Evolutionary conservation across 2,329 filamentous ascomycete species (phyloP).

Genomic region (Fusarium sulawesiense): DNA sequence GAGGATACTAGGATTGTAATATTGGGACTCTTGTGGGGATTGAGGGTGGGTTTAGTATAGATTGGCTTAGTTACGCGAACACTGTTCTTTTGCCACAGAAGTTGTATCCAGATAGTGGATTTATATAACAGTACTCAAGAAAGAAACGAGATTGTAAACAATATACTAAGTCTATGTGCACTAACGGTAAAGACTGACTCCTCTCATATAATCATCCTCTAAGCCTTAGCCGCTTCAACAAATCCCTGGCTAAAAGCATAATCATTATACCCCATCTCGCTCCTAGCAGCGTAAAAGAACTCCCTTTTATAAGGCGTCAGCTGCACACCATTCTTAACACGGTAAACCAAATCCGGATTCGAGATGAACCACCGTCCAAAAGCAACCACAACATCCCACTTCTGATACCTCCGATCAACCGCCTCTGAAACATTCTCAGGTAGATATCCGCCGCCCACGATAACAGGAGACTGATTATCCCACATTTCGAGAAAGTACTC

Average conservation of each 20-base stretch:
- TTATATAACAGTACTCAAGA: rapidly evolving
- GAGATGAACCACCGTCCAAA: conserved; percentile 53
- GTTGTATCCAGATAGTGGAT: too few relatives aligned
- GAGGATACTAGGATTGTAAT: too few relatives aligned
- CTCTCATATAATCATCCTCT: not conserved
- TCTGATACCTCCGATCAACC: conserved; percentile 42
- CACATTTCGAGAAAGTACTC: conserved; percentile 50
- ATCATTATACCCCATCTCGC: conserved; percentile 46
- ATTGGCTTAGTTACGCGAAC: too few relatives aligned
- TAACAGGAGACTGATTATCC: conserved; percentile 48
- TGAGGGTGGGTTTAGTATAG: too few relatives aligned
- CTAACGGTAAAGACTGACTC: not conserved
- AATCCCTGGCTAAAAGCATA: conserved; percentile 46
- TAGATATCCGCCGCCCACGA: conserved; percentile 49
- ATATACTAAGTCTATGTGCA: rapidly evolving
- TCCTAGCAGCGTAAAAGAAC: conserved; percentile 53
- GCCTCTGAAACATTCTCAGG: conserved; percentile 41
- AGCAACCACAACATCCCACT: conserved; percentile 44
- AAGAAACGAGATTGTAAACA: too few relatives aligned
- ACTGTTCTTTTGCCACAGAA: too few relatives aligned
- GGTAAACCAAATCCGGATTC: conserved; percentile 53
- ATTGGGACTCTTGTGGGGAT: rapidly evolving
- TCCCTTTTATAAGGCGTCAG: conserved; percentile 54
- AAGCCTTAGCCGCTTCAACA: not conserved
- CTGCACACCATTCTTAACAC: conserved; percentile 52